phyloP scores from a whole-genome alignment of 2,329 filamentous ascomycete genomes.

The Didymella keratinophila region DNA sequence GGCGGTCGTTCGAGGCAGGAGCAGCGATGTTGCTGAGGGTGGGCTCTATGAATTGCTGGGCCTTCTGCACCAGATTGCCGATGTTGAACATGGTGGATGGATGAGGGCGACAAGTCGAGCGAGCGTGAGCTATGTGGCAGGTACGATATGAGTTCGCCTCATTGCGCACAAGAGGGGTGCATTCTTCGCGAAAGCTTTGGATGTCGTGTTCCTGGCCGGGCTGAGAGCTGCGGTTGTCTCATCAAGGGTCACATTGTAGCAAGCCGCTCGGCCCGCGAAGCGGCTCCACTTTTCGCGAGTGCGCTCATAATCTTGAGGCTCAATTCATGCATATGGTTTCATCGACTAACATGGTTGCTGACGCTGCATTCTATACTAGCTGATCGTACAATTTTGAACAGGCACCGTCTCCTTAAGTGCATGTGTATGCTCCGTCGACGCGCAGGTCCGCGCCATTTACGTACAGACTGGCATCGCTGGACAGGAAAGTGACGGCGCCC shows the following conservation, averaged over 20 bases:
- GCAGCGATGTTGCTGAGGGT: slow-evolving; percentile 72
- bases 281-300: slow-evolving; percentile 9
- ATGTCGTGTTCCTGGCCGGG: slow-evolving; percentile 17
- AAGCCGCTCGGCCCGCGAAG: slow-evolving; percentile 16
- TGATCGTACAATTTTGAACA: background rate
- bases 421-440: slow-evolving; percentile 89
- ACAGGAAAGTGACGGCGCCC: slow-evolving; percentile 87
- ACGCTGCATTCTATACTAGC: background rate
- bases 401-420: slow-evolving; percentile 60
- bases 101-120: slow-evolving; percentile 7
- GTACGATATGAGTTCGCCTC: slow-evolving; percentile 30
- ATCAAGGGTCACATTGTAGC: slow-evolving; percentile 7
- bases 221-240: slow-evolving; percentile 14
- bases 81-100: slow-evolving; percentile 57
- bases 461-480: slow-evolving; percentile 71
- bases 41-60: slow-evolving; percentile 92
- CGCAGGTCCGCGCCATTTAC: slow-evolving; percentile 74
- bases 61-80: slow-evolving; percentile 90
- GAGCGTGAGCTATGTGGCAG: slow-evolving; percentile 24
- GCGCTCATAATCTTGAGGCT: slow-evolving; percentile 16
- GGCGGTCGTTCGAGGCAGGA: slow-evolving; percentile 72
- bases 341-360: slow-evolving; percentile 2
- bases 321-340: slow-evolving; percentile 4
- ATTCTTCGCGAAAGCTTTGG: slow-evolving; percentile 17
- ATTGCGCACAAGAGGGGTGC: slow-evolving; percentile 33